phyloP scores from a whole-genome alignment of 2,329 filamentous ascomycete genomes.

The Xylaria sp. region DNA sequence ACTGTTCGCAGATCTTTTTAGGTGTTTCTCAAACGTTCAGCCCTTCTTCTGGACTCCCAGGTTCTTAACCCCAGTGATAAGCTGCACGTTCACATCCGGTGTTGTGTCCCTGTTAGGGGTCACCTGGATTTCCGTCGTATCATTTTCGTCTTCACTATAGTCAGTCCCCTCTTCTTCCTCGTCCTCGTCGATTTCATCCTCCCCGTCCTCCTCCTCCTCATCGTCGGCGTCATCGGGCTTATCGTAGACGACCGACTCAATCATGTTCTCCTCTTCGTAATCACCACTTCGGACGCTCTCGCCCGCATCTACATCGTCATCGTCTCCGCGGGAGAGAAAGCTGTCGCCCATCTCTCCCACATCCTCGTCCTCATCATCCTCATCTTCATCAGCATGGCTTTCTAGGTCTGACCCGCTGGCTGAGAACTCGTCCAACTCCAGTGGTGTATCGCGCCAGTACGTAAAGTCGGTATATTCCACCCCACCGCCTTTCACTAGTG shows the following conservation, averaged over 20 bases:
- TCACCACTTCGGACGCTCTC: slow-evolving; percentile 52
- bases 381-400: slow-evolving; percentile 51
- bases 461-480: slow-evolving; percentile 97
- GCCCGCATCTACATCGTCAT: slow-evolving; percentile 46
- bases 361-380: slow-evolving; percentile 50
- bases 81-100: slow-evolving; percentile 59
- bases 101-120: slow-evolving; percentile 33
- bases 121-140: slow-evolving; percentile 25
- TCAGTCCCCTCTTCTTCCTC: slow-evolving; percentile 45
- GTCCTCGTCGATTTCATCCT: slow-evolving; percentile 35
- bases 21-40: neutral
- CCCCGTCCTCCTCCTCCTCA: slow-evolving; percentile 41
- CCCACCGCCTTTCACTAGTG: slow-evolving; percentile 84
- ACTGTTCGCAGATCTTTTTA: neutral
- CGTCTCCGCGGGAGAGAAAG: slow-evolving; percentile 48
- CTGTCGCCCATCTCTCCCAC: slow-evolving; percentile 53
- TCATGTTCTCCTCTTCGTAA: slow-evolving; percentile 51
- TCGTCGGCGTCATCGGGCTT: slow-evolving; percentile 46
- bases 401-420: slow-evolving; percentile 66
- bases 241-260: slow-evolving; percentile 48
- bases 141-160: slow-evolving; percentile 38
- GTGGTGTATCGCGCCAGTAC: slow-evolving; percentile 87
- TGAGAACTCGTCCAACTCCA: slow-evolving; percentile 87
- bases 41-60: slow-evolving; percentile 52
- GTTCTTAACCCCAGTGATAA: slow-evolving; percentile 65